phyloP scores from a whole-genome alignment of 106 monocot genomes.

The Dendrobium officinale region DNA sequence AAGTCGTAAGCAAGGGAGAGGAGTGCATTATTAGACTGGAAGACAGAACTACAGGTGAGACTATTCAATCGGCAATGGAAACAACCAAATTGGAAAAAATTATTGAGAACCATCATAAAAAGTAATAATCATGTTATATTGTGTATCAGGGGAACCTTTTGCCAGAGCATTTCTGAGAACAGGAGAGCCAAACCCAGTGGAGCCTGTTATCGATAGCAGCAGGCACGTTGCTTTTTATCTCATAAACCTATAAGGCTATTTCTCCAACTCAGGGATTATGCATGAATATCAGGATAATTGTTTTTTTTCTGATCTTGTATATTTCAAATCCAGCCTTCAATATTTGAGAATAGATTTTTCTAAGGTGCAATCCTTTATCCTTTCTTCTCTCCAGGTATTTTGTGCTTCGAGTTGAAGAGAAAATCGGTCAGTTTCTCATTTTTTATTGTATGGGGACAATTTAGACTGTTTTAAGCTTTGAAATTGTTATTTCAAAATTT shows the following conservation, averaged over 20 bases:
- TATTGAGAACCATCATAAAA: not conserved
- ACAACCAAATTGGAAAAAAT: not conserved
- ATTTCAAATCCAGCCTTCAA: not conserved
- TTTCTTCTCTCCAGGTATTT: slow-evolving; percentile 67
- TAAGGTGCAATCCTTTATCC: slow-evolving; percentile 7
- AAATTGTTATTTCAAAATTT: not conserved
- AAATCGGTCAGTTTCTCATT: slow-evolving; percentile 50
- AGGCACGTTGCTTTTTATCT: slow-evolving; percentile 34
- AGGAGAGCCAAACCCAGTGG: slow-evolving; percentile 90
- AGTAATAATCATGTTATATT: not conserved
- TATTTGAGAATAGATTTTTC: not conserved
- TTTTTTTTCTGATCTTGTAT: not conserved
- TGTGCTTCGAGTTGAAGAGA: slow-evolving; percentile 93
- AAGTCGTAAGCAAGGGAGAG: slow-evolving; percentile 89
- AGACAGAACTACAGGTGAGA: slow-evolving; percentile 74
- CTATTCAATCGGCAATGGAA: not conserved
- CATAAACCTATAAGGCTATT: not conserved
- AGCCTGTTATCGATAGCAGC: slow-evolving; percentile 97
- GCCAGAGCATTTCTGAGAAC: slow-evolving; percentile 88
- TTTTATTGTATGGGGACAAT: not conserved
- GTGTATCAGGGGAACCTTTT: slow-evolving; percentile 79
- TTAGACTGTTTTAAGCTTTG: not conserved
- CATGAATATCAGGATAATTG: not conserved
- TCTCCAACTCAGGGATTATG: not conserved
- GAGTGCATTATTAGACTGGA: slow-evolving; percentile 87